A percentile compares a stretch with the other conserved stretches of the same genome.
Conservation (phyloP, 2,329 filamentous ascomycete species). For the Aspergillus sp. region DNA sequence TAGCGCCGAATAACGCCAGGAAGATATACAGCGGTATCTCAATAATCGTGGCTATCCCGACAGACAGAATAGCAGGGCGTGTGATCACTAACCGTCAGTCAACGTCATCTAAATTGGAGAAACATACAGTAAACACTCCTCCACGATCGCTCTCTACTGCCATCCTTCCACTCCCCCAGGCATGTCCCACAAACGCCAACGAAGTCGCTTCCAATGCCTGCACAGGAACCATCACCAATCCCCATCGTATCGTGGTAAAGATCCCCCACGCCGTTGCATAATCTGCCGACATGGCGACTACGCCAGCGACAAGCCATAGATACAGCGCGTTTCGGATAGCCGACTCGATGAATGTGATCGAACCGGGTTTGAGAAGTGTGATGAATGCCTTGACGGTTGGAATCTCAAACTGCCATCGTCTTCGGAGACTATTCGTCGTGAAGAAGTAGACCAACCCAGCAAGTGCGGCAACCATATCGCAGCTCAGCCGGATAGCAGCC, state of each 20-base stretch:
- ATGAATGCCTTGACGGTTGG: constrained; percentile 34
- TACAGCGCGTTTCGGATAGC: constrained; percentile 65
- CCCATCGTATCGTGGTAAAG: constrained; percentile 71
- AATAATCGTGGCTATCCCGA: constrained; percentile 31
- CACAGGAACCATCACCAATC: constrained; percentile 68
- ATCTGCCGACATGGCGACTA: constrained; percentile 57
- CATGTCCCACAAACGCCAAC: constrained; percentile 62
- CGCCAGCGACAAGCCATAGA: constrained; percentile 63
- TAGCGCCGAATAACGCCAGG: constrained; percentile 56
- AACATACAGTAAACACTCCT: constrained; percentile 13
- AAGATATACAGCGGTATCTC: constrained; percentile 61
- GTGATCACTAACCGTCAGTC: constrained; percentile 42
- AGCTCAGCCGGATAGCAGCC: constrained; percentile 58
- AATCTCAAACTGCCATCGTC: not conserved
- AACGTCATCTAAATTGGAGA: not conserved
- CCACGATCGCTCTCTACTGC: not conserved
- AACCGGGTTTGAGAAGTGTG: constrained; percentile 53
- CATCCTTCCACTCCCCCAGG: constrained; percentile 48
- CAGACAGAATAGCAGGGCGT: constrained; percentile 51
- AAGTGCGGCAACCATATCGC: constrained; percentile 53
- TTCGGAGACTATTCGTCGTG: constrained; percentile 2
- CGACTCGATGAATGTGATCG: constrained; percentile 60
- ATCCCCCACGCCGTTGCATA: constrained; percentile 71
- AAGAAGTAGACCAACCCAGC: constrained; percentile 59
- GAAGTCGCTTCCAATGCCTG: constrained; percentile 62